These are phyloP conservation scores for Cercospora canescens DNA, from an alignment of 2,329 filamentous ascomycete species.

Conservation along the genomic window DNA sequence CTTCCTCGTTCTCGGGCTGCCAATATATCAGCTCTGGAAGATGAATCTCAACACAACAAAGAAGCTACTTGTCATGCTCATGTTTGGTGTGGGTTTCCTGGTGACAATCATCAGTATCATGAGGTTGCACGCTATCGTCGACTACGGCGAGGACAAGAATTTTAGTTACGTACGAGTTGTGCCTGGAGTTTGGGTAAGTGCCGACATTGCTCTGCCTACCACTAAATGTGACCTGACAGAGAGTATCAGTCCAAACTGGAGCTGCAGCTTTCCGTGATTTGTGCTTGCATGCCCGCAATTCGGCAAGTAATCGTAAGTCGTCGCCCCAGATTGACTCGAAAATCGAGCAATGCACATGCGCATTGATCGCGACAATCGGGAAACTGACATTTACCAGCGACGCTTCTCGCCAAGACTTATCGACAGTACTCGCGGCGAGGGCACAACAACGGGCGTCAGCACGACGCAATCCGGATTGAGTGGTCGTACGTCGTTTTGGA, in stretches of 20 bases:
- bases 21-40: constrained; percentile 5
- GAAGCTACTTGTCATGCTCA: constrained; percentile 8
- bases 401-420: constrained; percentile 14
- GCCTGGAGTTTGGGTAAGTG: constrained; percentile 3
- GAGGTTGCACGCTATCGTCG: not conserved
- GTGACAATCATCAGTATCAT: constrained; percentile 6
- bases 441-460: not conserved
- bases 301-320: constrained; percentile 10
- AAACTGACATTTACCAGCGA: not conserved
- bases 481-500: constrained; percentile 16
- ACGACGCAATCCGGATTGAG: constrained; percentile 8
- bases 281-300: constrained; percentile 20
- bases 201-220: not conserved
- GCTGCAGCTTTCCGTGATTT: constrained; percentile 13
- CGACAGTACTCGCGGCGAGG: constrained; percentile 8
- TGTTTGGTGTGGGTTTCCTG: constrained; percentile 5
- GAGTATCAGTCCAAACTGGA: constrained; percentile 12
- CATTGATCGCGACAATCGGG: not conserved
- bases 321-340: not conserved
- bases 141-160: not conserved
- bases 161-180: not conserved
- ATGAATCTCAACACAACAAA: constrained; percentile 6
- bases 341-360: not conserved
- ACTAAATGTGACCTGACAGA: not conserved
- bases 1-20: not conserved